Percentiles rank a stretch among this genome's conserved stretches.
Conservation (phyloP, 2,329 filamentous ascomycete genomes). For the Neonectria sp. region DNA sequence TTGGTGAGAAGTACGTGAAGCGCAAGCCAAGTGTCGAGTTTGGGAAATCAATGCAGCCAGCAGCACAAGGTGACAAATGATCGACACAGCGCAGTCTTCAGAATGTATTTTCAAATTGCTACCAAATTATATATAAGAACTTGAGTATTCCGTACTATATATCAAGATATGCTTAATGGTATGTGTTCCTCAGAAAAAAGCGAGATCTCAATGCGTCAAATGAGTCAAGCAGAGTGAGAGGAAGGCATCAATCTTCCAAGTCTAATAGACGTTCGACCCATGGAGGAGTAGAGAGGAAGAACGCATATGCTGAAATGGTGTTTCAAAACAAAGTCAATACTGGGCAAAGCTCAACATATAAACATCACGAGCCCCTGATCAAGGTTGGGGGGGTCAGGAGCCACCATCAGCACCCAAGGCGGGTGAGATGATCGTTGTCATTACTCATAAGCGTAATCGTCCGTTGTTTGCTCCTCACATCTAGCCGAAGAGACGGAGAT, state of each 20-base stretch:
- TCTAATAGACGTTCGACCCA: constrained; percentile 69
- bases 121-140: not conserved
- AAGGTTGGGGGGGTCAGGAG: not conserved
- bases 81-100: not conserved
- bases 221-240: constrained; percentile 67
- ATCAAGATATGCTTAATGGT: not conserved
- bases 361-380: not conserved
- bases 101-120: not conserved
- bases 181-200: constrained; percentile 65
- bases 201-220: constrained; percentile 60
- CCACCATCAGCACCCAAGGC: not conserved
- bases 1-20: not conserved
- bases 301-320: constrained; percentile 70
- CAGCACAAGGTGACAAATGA: not conserved
- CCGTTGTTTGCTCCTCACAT: constrained; percentile 15
- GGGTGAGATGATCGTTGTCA: constrained; percentile 21
- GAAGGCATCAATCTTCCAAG: constrained; percentile 66
- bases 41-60: not conserved
- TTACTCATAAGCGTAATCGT: constrained; percentile 32
- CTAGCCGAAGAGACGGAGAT: not conserved
- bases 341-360: not conserved
- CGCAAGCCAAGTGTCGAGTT: not conserved
- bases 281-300: constrained; percentile 62
- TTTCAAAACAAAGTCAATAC: constrained; percentile 5
- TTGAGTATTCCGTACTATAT: not conserved